Conservation (phyloP, 371 early-diverging fungal genomes). For the Mucor racemosus region DNA sequence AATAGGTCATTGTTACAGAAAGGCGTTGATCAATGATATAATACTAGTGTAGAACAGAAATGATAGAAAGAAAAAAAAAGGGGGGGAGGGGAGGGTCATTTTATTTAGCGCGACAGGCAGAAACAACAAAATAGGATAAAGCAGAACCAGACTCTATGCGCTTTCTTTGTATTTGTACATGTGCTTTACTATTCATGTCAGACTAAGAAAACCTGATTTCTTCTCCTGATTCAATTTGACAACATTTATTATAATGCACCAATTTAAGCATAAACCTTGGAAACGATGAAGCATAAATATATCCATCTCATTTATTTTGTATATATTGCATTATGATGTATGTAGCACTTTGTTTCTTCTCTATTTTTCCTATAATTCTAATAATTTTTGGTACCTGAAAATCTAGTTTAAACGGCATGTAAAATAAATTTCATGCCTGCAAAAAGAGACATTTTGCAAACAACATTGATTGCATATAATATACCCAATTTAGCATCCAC, state of each 20-base stretch:
- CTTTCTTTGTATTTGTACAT: not conserved
- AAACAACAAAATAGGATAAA: not conserved
- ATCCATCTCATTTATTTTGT: no score
- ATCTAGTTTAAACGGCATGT: not conserved
- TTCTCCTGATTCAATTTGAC: conserved; percentile 5
- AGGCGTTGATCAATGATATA: not conserved
- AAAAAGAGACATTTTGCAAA: not conserved
- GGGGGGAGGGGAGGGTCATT: not conserved
- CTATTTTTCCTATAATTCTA: no score
- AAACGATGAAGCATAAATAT: not conserved
- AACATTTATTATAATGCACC: not conserved
- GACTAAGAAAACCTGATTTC: not conserved
- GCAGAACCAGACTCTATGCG: not conserved
- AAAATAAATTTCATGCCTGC: not conserved
- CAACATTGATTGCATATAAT: no score
- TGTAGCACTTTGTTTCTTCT: no score
- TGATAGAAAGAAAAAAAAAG: not conserved
- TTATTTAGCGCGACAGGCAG: not conserved
- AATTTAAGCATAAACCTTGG: not conserved
- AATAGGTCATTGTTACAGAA: not conserved
- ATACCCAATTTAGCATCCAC: no score
- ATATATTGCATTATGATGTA: not conserved
- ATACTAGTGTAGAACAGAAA: not conserved
- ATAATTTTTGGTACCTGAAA: not conserved
- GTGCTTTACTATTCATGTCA: not conserved